Conservation (phyloP, 1,284 basidiomycete genomes). For the Cryptococcus deneoformans region DNA sequence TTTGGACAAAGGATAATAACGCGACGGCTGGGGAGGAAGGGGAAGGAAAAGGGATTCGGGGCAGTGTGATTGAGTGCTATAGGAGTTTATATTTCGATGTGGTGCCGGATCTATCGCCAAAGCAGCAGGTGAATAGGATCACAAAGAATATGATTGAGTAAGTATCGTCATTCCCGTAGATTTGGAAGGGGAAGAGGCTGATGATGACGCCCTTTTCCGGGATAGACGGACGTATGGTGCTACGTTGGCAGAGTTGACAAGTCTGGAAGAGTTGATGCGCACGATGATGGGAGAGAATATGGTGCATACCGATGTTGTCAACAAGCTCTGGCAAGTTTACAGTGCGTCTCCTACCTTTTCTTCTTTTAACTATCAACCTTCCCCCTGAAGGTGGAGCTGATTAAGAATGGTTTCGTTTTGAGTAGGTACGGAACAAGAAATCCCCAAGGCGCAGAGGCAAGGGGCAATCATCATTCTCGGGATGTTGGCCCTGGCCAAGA, state of each 20-base stretch:
- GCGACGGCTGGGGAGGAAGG: conserved; percentile 76
- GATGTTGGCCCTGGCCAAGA: conserved; percentile 87
- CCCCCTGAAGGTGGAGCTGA: background rate
- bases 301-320: conserved; percentile 78
- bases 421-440: conserved; percentile 65
- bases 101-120: conserved; percentile 61
- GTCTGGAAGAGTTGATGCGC: conserved; percentile 92
- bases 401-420: background rate
- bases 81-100: conserved; percentile 85
- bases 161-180: conserved; percentile 33
- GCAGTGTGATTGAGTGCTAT: conserved; percentile 87
- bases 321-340: conserved; percentile 94
- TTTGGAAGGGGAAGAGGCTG: background rate
- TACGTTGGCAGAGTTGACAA: conserved; percentile 92
- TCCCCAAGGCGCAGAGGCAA: conserved; percentile 79
- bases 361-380: background rate
- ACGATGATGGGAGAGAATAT: conserved; percentile 80
- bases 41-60: conserved; percentile 80
- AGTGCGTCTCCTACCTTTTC: conserved; percentile 55
- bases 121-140: conserved; percentile 88
- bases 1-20: conserved; percentile 95
- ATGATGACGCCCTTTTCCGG: background rate
- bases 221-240: conserved; percentile 80
- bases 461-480: conserved; percentile 93
- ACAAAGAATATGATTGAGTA: conserved; percentile 98